Base-by-base conservation (phyloP, 2,329 filamentous ascomycete genomes). In the Ophiostoma ips region DNA sequence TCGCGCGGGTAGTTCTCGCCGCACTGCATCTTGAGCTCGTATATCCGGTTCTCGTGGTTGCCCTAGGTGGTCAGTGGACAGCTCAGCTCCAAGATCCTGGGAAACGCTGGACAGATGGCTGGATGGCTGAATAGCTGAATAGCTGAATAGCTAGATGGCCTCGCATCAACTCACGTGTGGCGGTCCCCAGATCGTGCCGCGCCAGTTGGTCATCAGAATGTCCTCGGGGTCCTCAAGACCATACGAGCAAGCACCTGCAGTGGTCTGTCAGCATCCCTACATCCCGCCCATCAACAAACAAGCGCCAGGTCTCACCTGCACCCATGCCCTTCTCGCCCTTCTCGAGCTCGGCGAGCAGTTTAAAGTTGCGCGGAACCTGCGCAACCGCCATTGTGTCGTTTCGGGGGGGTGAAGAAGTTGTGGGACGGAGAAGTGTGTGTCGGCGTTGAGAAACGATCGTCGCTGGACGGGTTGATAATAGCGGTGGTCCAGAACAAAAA, bases 241-340 rank as follows among this genome's bases (percentile, higher is more conserved):
- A 61, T 96, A 96, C 41, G 92, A 96, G 71, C 90, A 96, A 55
- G 89, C 89, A 71, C 96, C 92, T 92, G 59, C 24, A 24, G 30
- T n/a, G 11, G 3, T n/a, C 5, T n/a, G 36, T 50, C 9, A 53
- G 46, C 18, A n/a, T n/a, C n/a, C n/a, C n/a, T n/a, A n/a, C n/a
- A n/a, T n/a, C n/a, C n/a, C n/a, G n/a, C n/a, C n/a, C n/a, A n/a
- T n/a, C n/a, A n/a, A n/a, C n/a, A n/a, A n/a, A n/a, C n/a, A n/a
- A n/a, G n/a, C n/a, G n/a, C n/a, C n/a, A n/a, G n/a, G n/a, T 43
- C 68, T 52, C 68, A 87, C 87, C 87, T 66, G 90, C 88, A 62
- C 92, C 90, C 56, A 92, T 76, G 55, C 92, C 92, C 70, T 98
- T 98, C 73, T 98, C 92, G 62, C 92, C 92, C 73, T 96, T 96